Base-by-base conservation (phyloP, 202 grass and related monocot species). In the Elaeis oleifera region DNA sequence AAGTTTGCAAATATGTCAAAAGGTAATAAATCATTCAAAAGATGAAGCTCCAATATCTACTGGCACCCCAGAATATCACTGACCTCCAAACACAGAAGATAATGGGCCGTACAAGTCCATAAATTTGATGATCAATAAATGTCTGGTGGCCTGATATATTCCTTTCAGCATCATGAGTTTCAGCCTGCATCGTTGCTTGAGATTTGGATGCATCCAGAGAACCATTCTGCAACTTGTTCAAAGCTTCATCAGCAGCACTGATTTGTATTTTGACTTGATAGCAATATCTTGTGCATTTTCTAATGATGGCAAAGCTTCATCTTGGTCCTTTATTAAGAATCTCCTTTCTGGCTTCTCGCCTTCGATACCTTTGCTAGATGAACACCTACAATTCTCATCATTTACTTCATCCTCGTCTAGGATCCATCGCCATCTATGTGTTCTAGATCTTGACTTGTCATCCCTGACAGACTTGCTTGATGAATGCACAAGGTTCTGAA, bases 71-170 rank as follows among this genome's bases (percentile, higher is more conserved):
- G 9, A 44, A 44, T 13, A 11, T 44, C 36, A n/a, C 76, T 63
- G 64, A 88, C 85, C 60, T 83, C 85, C 85, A 88, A 67, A 31
- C 59, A 54, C 64, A 59, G 66, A 18, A 29, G 61, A 68, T 65
- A 66, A 67, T 48, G 21, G 69, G 80, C 51, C 36, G 56, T 0
- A 6, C 28, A 3, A 18, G 58, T 67, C 67, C 58, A 67, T 58
- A 63, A 29, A 51, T 53, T 23, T 63, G 59, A 5, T 48, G 59
- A 74, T 74, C 23, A 5, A 1, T 25, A 49, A 15, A 48, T 50
- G 18, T 49, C 36, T 52, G 54, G 63, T 68, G 8, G 21, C 48
- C 49, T 55, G 64, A 39, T 49, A 59, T 73, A 31, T 61, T 74
- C 18, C 60, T 53, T 49, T 19, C 44, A 39, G 58, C 26, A 59